A percentile compares a stretch with the other conserved stretches of the same genome.
These are phyloP conservation scores for Plectosphaerella cucumerina DNA, from an alignment of 2,329 filamentous ascomycete genomes.

Conservation along the genomic window DNA sequence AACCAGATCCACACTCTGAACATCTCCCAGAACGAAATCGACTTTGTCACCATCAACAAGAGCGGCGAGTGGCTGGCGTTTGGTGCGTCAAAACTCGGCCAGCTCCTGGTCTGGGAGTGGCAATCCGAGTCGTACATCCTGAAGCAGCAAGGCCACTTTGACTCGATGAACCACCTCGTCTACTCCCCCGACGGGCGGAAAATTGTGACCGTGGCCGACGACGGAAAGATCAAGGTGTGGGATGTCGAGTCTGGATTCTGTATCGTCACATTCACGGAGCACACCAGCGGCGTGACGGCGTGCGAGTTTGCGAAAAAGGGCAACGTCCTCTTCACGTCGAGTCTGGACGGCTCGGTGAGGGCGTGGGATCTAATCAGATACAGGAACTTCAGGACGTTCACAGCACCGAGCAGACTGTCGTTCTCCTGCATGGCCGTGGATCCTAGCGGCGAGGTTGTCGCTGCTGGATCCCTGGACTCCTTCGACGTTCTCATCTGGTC, in stretches of 20 bases:
- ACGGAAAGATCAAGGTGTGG: constrained; percentile 99
- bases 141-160: constrained; percentile 96
- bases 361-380: constrained; percentile 97
- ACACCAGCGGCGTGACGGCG: constrained; percentile 88
- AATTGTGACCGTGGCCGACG: constrained; percentile 90
- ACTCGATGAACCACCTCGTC: constrained; percentile 87
- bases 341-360: constrained; percentile 87
- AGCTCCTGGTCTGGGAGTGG: constrained; percentile 99
- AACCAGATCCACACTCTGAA: constrained; percentile 89
- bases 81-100: constrained; percentile 89
- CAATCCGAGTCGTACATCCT: constrained; percentile 98
- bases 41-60: constrained; percentile 90
- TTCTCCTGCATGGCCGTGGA: constrained; percentile 97
- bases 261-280: constrained; percentile 96
- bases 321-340: constrained; percentile 93
- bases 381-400: constrained; percentile 96
- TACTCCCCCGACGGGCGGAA: constrained; percentile 93
- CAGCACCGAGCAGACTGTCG: constrained; percentile 82
- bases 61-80: constrained; percentile 97
- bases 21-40: constrained; percentile 95
- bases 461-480: constrained; percentile 89
- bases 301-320: constrained; percentile 95
- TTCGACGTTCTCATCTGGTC: constrained; percentile 99
- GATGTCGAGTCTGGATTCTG: constrained; percentile 96
- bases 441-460: constrained; percentile 92